Conservation (phyloP, 2,329 filamentous ascomycete species). For the Daldinia sp. region DNA sequence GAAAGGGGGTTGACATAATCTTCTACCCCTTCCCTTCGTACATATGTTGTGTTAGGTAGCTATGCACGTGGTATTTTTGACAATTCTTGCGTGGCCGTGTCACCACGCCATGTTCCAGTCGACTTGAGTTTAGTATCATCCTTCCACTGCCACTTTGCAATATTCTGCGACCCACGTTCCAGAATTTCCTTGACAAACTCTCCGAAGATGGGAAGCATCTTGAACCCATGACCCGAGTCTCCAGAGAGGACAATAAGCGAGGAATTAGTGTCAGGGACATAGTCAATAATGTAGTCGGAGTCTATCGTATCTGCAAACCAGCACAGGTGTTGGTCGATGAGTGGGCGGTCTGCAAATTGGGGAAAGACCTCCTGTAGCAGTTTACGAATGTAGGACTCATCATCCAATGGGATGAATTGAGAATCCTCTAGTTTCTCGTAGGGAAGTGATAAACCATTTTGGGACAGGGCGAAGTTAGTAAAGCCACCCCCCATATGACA, state of each 20-base stretch:
- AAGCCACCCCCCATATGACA: slow-evolving; percentile 29
- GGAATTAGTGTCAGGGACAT: slow-evolving; percentile 14
- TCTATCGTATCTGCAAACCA: slow-evolving; percentile 29
- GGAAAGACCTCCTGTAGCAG: slow-evolving; percentile 19
- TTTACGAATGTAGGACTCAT: slow-evolving; percentile 15
- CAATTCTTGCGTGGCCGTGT: slow-evolving; percentile 11
- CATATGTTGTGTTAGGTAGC: not conserved
- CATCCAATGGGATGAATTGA: slow-evolving; percentile 20
- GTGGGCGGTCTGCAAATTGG: slow-evolving; percentile 18
- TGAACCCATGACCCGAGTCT: slow-evolving; percentile 29
- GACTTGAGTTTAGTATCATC: slow-evolving; percentile 5
- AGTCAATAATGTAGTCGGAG: slow-evolving; percentile 27
- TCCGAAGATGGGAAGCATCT: slow-evolving; percentile 27
- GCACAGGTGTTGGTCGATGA: slow-evolving; percentile 19
- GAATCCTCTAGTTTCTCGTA: slow-evolving; percentile 10
- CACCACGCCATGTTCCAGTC: slow-evolving; percentile 9
- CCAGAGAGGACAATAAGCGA: slow-evolving; percentile 24
- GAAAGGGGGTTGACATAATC: not conserved
- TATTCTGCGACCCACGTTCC: slow-evolving; percentile 5
- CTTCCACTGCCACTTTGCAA: slow-evolving; percentile 25
- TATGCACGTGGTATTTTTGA: slow-evolving; percentile 5
- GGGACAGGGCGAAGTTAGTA: slow-evolving; percentile 9
- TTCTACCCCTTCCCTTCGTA: not conserved
- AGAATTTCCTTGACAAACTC: slow-evolving; percentile 12
- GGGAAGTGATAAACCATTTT: slow-evolving; percentile 21